Base-by-base conservation (phyloP, 345 rosid species). In the Bretschneidera sinensis region DNA sequence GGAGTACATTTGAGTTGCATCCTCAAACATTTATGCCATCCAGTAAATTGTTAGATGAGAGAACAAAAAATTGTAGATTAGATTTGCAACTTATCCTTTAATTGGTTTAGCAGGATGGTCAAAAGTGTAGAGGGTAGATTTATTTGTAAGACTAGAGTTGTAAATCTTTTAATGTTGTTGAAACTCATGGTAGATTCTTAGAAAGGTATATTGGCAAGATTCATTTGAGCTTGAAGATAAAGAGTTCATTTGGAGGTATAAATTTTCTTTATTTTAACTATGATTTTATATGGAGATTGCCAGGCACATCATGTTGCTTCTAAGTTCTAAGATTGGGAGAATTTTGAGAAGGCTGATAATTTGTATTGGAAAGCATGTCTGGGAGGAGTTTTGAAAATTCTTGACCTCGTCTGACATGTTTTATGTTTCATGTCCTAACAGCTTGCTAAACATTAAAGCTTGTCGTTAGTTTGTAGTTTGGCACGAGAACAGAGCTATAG, bases 151-250 rank as follows among this genome's bases (percentile, higher is more conserved):
- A 60, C 49, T 70, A 66, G 68, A 52, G 54, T 54, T 67, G 78
- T 75, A 73, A 34, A 71, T 76, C 65, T 59, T 66, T 57, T 63
- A 50, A 55, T 71, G 55, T 51, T 63, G 60, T 68, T 49, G 60
- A 59, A 57, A 54, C 50, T 62, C 63, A 54, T 57, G 64, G 69
- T 57, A 51, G 63, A 64, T 62, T 66, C 34, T 69, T n/a, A n/a
- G n/a, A 60, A 11, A 55, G 34, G 48, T 62, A 50, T 70, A 60
- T 24, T 43, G 50, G 33, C 55, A 69, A 49, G 70, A 66, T 72
- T 78, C 76, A 51, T 69, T 70, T 62, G 65, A 64, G 57, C 59
- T 24, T 18, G 65, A 60, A 63, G 68, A 69, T 60, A 71, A 48
- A 63, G 65, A 48, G 52, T 59, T 65, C 19, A 48, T 35, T 62